Evolutionary conservation across 75 land plant species (phyloP).

Genomic region (Cryptomeria japonica): DNA sequence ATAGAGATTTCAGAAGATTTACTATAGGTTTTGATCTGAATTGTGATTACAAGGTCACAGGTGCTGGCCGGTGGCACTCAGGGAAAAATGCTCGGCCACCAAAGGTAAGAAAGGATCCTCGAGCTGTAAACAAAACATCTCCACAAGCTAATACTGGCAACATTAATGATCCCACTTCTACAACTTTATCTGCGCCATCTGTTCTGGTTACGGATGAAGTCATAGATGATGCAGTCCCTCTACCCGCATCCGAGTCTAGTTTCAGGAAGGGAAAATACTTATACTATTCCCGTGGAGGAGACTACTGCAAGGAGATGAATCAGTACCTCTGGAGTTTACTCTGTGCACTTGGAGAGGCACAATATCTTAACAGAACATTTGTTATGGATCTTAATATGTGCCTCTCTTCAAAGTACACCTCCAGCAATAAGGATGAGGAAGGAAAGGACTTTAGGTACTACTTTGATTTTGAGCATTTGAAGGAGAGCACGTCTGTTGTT

Average conservation of each 20-base stretch:
- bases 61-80: slow-evolving; percentile 76
- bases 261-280: slow-evolving; percentile 72
- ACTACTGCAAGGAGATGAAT: slow-evolving; percentile 92
- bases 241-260: slow-evolving; percentile 24
- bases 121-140: not conserved
- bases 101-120: slow-evolving; percentile 3
- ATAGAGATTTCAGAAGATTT: slow-evolving; percentile 84
- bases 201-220: slow-evolving; percentile 30
- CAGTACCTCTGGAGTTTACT: slow-evolving; percentile 92
- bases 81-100: slow-evolving; percentile 63
- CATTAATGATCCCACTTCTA: slow-evolving; percentile 8
- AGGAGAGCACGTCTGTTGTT: slow-evolving; percentile 66
- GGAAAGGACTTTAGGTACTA: slow-evolving; percentile 94
- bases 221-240: slow-evolving; percentile 67
- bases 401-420: slow-evolving; percentile 55
- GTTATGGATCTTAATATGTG: slow-evolving; percentile 90
- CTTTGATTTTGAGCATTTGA: slow-evolving; percentile 89
- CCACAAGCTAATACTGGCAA: slow-evolving; percentile 11
- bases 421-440: slow-evolving; percentile 65
- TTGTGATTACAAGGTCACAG: slow-evolving; percentile 50
- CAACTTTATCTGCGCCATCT: not conserved
- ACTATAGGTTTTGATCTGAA: slow-evolving; percentile 33
- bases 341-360: slow-evolving; percentile 93
- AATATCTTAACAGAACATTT: slow-evolving; percentile 82
- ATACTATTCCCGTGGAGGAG: slow-evolving; percentile 83